A percentile compares a stretch with the other conserved stretches of the same genome.
phyloP scores from a whole-genome alignment of 208 protist species.

The Trypanosoma platydactyli region DNA sequence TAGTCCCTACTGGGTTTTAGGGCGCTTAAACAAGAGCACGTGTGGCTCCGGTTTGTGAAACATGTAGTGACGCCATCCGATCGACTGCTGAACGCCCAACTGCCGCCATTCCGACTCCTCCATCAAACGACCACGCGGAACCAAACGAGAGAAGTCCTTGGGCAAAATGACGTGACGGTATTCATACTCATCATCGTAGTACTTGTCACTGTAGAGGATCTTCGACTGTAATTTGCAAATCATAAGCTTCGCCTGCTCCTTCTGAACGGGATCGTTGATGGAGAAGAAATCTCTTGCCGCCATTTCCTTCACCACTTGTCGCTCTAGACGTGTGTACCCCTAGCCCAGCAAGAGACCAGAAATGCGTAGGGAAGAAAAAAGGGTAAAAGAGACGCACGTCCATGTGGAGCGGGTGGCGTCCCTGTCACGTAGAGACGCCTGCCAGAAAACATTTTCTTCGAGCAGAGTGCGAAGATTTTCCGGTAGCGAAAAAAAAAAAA shows the following conservation, averaged over 20 bases:
- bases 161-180: constrained; percentile 99
- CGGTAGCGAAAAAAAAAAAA: constrained; percentile 8
- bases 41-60: constrained; percentile 97
- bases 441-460: no score
- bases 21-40: constrained; percentile 95
- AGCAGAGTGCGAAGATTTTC: no score
- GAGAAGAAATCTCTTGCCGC: constrained; percentile 76
- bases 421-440: no score
- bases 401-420: not conserved
- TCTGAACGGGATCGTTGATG: constrained; percentile 59
- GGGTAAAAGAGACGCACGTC: not conserved
- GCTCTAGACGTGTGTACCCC: not conserved
- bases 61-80: constrained; percentile 98
- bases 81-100: constrained; percentile 97
- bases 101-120: constrained; percentile 96
- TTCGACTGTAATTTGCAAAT: constrained; percentile 87
- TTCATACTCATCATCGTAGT: constrained; percentile 95
- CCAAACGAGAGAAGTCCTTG: constrained; percentile 91
- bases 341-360: not conserved
- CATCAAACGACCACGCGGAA: constrained; percentile 93
- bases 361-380: constrained; percentile 1
- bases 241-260: constrained; percentile 67
- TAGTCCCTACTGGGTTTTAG: constrained; percentile 29
- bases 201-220: constrained; percentile 97
- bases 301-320: constrained; percentile 8